phyloP scores from a whole-genome alignment of 306 rosid genomes.

The Abrus precatorius region DNA sequence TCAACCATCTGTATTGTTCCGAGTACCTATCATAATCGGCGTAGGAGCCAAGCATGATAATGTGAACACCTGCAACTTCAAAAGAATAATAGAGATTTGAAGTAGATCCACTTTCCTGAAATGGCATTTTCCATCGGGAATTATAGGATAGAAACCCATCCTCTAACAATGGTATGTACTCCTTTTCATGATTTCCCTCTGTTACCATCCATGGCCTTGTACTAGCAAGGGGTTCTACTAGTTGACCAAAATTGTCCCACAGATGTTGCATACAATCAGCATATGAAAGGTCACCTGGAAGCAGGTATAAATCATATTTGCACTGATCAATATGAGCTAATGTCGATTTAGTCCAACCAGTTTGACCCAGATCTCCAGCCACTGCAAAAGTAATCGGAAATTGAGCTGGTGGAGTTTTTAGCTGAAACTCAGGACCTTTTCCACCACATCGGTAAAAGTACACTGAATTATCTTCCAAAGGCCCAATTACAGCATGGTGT shows the following conservation, averaged over 20 bases:
- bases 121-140: constrained; percentile 97
- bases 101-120: constrained; percentile 84
- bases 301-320: constrained; percentile 85
- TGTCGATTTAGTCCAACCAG: constrained; percentile 95
- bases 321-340: constrained; percentile 78
- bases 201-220: constrained; percentile 99
- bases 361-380: constrained; percentile 95
- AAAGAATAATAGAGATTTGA: constrained; percentile 96
- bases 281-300: constrained; percentile 96
- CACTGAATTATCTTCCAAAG: constrained; percentile 69
- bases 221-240: constrained; percentile 96
- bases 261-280: constrained; percentile 82
- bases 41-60: constrained; percentile 92
- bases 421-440: constrained; percentile 74
- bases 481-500: constrained; percentile 95
- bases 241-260: constrained; percentile 90
- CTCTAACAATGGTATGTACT: constrained; percentile 62
- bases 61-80: constrained; percentile 80
- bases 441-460: constrained; percentile 90
- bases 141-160: constrained; percentile 82
- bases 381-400: constrained; percentile 86
- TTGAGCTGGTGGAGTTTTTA: constrained; percentile 87
- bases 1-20: constrained; percentile 86
- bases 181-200: constrained; percentile 92
- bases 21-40: constrained; percentile 75